A percentile compares a stretch with the other conserved stretches of the same genome.
Conservation (phyloP, 1,139 yeast genomes). For the Blastobotrys proliferans region DNA sequence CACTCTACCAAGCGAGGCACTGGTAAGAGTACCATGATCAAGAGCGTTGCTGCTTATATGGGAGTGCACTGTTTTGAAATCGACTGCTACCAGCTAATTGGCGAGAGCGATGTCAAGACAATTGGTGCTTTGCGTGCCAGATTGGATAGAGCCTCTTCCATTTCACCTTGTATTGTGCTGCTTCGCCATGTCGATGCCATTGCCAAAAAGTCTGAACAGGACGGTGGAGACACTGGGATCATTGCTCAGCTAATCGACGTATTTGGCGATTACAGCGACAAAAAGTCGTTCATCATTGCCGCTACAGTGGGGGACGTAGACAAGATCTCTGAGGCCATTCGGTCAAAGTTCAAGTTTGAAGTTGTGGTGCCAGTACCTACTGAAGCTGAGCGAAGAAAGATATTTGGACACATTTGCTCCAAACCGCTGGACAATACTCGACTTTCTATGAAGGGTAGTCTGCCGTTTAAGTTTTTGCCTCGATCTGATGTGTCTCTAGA, state of each 20-base stretch:
- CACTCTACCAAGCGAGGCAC: constrained; percentile 70
- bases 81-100: constrained; percentile 53
- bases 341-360: constrained; percentile 74
- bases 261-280: constrained; percentile 50
- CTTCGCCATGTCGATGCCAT: constrained; percentile 73
- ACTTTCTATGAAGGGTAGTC: constrained; percentile 13
- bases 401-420: constrained; percentile 51
- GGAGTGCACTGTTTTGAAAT: constrained; percentile 70
- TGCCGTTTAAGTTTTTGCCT: constrained; percentile 24
- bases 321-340: constrained; percentile 58
- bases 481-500: constrained; percentile 55
- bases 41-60: constrained; percentile 50
- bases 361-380: constrained; percentile 71
- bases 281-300: constrained; percentile 48
- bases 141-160: constrained; percentile 54
- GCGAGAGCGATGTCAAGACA: constrained; percentile 73
- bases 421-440: constrained; percentile 17
- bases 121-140: constrained; percentile 75
- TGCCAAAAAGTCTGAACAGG: constrained; percentile 65
- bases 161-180: constrained; percentile 48
- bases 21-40: constrained; percentile 69
- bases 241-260: constrained; percentile 57
- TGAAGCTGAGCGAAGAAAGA: constrained; percentile 64
- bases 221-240: constrained; percentile 50
- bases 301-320: constrained; percentile 75